Base-by-base conservation (phyloP, 352 stramenopile genomes). In the Paralagenidium karlingii region DNA sequence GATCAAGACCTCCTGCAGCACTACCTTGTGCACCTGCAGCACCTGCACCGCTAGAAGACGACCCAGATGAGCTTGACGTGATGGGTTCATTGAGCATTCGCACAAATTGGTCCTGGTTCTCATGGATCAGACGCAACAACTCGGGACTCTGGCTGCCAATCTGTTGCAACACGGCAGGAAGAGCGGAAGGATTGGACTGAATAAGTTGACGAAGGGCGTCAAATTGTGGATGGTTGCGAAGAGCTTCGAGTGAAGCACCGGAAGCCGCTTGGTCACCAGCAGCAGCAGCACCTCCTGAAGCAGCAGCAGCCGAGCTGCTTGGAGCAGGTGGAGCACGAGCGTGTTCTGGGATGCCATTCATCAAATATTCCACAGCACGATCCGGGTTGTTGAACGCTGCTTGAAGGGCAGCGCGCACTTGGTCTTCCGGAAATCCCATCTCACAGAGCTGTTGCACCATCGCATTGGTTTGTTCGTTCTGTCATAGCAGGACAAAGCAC, bases 1-100 rank as follows among this genome's bases (percentile, higher is more conserved):
- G 11, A 29, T 24, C 30, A 39, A 65, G 53, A 12, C 47, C 51
- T 19, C 55, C 68, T 7, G 78, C 41, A 38, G 76, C 66, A n/a
- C 77, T 78, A 2, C 60, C 58, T 18, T 66, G 55, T 2, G 58
- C 60, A 12, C 59, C 55, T 33, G 49, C 58, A n/a, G 46, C 40
- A 30, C 33, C 31, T 6, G 58, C 39, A 11, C 61, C 27, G 29
- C 51, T 46, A 9, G 45, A 46, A 9, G 60, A 43, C 29, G 73
- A 65, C 18, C 63, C 53, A 4, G 71, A 68, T n/a, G n/a, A n/a
- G n/a, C n/a, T n/a, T n/a, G n/a, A n/a, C 9, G 60, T 58, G 49
- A 88, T 86, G 10, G 79, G 76, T 34, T 93, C 79, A 46, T 94
- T 94, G 32, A 93, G 61, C 75, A 93, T 88, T 26, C 66, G 58